Conservation (phyloP, 768 basidiomycete species). For the Mycena polygramma region DNA sequence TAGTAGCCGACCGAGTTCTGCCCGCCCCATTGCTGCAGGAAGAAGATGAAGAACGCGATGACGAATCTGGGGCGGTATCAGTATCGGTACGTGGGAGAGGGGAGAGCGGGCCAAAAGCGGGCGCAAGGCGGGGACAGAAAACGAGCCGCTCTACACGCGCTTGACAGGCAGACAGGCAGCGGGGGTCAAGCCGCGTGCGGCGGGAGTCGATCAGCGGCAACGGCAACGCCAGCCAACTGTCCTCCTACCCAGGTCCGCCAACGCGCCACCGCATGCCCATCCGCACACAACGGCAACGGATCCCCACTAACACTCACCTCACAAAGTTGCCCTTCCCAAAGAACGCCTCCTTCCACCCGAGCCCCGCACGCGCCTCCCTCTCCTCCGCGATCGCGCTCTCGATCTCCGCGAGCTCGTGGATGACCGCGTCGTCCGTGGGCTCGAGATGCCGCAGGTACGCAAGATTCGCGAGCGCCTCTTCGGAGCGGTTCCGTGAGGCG, state of each 20-base stretch:
- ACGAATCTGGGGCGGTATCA: slow-evolving; percentile 41
- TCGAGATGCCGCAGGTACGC: slow-evolving; percentile 70
- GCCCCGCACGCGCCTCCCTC: slow-evolving; percentile 69
- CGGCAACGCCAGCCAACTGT: too few relatives aligned
- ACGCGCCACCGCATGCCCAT: neutral
- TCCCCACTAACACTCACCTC: slow-evolving; percentile 42
- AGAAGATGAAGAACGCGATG: slow-evolving; percentile 85
- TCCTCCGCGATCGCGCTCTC: slow-evolving; percentile 85
- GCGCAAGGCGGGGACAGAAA: neutral
- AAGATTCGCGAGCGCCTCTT: slow-evolving; percentile 70
- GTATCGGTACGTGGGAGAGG: neutral
- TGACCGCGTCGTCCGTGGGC: slow-evolving; percentile 57
- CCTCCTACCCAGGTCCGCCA: too few relatives aligned
- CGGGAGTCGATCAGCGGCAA: too few relatives aligned
- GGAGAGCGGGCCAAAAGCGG: neutral
- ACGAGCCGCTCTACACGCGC: too few relatives aligned
- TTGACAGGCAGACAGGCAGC: too few relatives aligned
- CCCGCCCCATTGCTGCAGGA: slow-evolving; percentile 87
- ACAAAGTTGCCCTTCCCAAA: slow-evolving; percentile 85
- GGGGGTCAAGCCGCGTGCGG: too few relatives aligned
- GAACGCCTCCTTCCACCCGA: slow-evolving; percentile 79
- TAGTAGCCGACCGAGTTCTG: slow-evolving; percentile 87
- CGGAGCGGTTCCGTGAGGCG: slow-evolving; percentile 70
- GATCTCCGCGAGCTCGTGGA: slow-evolving; percentile 83
- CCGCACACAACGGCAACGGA: too few relatives aligned